Evolutionary conservation across 2,329 filamentous ascomycete genomes (phyloP).

Genomic region (Neofusicoccum sp.): DNA sequence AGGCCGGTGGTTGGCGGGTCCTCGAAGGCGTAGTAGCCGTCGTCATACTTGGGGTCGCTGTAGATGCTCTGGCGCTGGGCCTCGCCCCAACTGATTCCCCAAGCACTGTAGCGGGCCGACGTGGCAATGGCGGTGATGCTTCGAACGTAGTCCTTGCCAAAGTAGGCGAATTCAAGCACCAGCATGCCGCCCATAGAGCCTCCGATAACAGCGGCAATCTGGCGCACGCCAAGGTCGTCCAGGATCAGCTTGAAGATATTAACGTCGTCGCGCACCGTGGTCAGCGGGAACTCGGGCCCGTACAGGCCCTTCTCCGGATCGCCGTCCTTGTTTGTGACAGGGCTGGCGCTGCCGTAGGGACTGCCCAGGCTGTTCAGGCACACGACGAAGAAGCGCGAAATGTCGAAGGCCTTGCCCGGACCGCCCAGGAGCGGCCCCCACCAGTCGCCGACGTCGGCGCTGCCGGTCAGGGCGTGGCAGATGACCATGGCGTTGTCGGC

Average conservation of each 20-base stretch:
- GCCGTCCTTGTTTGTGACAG: conserved; percentile 85
- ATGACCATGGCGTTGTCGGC: conserved; percentile 67
- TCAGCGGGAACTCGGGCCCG: conserved; percentile 93
- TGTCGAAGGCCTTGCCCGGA: conserved; percentile 77
- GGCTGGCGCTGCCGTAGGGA: conserved; percentile 85
- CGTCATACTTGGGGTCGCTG: conserved; percentile 96
- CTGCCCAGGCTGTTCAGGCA: conserved; percentile 86
- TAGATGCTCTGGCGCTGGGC: conserved; percentile 93
- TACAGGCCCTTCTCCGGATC: conserved; percentile 74
- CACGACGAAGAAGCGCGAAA: conserved; percentile 79
- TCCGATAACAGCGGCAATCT: conserved; percentile 77
- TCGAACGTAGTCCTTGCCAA: conserved; percentile 82
- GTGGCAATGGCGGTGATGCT: conserved; percentile 83
- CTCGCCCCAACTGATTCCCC: conserved; percentile 90
- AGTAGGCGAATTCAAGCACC: conserved; percentile 89
- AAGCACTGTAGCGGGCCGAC: conserved; percentile 81
- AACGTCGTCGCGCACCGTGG: conserved; percentile 93
- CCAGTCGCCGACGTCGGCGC: conserved; percentile 84
- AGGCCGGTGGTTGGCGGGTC: conserved; percentile 86
- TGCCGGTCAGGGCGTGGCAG: conserved; percentile 84
- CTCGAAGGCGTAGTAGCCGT: conserved; percentile 88
- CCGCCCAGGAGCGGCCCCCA: conserved; percentile 83
- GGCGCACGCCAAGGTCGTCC: conserved; percentile 77
- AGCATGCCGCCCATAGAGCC: conserved; percentile 90
- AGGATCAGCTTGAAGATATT: conserved; percentile 80